Percentiles rank a stretch among this genome's conserved stretches.
Conservation (phyloP, 768 basidiomycete species). For the Rhizopogon vinicolor region DNA sequence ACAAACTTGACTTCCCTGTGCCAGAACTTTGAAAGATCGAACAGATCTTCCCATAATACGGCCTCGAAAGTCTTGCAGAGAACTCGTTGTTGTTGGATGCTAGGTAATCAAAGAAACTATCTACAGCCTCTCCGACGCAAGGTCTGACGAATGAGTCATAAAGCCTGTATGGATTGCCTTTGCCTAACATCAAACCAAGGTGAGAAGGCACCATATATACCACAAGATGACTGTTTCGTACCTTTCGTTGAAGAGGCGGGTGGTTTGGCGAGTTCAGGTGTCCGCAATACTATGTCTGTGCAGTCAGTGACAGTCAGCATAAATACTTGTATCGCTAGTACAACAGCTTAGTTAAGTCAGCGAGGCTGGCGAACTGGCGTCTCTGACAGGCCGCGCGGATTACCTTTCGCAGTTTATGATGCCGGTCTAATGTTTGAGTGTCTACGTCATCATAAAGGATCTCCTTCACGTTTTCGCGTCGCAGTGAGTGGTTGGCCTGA, state of each 20-base stretch:
- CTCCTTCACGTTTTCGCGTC: too few species aligned
- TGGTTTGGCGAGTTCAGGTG: not conserved
- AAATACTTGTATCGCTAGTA: not conserved
- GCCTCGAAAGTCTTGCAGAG: not conserved
- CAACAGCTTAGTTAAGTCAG: not conserved
- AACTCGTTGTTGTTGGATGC: slow-evolving; percentile 4
- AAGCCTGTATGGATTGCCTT: not conserved
- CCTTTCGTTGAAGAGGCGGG: not conserved
- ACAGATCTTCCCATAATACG: slow-evolving; percentile 8
- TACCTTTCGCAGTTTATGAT: too few species aligned
- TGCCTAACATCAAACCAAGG: not conserved
- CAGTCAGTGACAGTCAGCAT: not conserved
- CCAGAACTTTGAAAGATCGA: slow-evolving; percentile 16
- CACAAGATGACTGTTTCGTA: not conserved
- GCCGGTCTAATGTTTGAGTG: too few species aligned
- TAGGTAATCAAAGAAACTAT: slow-evolving; percentile 16
- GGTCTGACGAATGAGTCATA: not conserved
- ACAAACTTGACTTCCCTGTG: slow-evolving; percentile 15
- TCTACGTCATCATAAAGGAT: too few species aligned
- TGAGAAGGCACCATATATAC: not conserved
- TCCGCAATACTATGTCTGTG: not conserved
- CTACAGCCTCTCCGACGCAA: slow-evolving; percentile 2
- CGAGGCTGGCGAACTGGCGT: not conserved
- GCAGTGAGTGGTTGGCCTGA: too few species aligned
- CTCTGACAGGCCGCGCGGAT: not conserved